Evolutionary conservation across 2,329 filamentous ascomycete species (phyloP), one percentile per base, ranked within the genome.

Genomic region (Calonectria henricotiae): DNA sequence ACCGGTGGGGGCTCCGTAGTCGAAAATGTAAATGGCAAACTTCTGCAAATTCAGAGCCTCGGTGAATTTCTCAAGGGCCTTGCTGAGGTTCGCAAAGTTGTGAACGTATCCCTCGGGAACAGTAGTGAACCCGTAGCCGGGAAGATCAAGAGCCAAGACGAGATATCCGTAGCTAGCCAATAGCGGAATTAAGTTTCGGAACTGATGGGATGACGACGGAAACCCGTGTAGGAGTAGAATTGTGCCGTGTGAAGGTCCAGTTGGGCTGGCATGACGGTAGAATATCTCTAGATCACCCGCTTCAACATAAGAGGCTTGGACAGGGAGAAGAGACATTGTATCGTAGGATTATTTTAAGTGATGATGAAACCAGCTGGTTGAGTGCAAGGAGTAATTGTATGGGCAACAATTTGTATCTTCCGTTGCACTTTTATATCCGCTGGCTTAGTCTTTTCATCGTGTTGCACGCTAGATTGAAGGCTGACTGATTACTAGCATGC

Each of bases 21-120:
- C 89, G 77, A 91, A 91, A 71, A 91, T 85, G 78, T 90, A 92
- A 32, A 89, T 79, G 15, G 86, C 84, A 79, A 86, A 90, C 37
- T 83, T 84, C 15, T 75, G 70, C 41, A 90, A 81, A 3, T 80
- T 69, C 9, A 91, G 79, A 0, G 82, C 80, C 41, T 85, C 82
- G 13, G 89, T 77, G 74, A 90, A 90, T 7, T 82, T 82, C 11
- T 80, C 81, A 41, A 89, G 81, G 1, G 86, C 87, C 6, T 66
- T 76, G 39, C 88, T 80, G 6, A 91, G 78, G 76, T 82, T 85
- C 55, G 83, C 85, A 73, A 91, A 91, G 15, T 84, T 89, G 81
- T 90, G 89, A 8, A 76, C 76, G 81, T 87, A 91, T 61, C 80
- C 78, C 0, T 74, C 72, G 0, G 86, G 84, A 3, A 85, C 82